These are phyloP conservation scores for Alnus rubra DNA, from an alignment of 306 rosid genomes.

Conservation along the genomic window DNA sequence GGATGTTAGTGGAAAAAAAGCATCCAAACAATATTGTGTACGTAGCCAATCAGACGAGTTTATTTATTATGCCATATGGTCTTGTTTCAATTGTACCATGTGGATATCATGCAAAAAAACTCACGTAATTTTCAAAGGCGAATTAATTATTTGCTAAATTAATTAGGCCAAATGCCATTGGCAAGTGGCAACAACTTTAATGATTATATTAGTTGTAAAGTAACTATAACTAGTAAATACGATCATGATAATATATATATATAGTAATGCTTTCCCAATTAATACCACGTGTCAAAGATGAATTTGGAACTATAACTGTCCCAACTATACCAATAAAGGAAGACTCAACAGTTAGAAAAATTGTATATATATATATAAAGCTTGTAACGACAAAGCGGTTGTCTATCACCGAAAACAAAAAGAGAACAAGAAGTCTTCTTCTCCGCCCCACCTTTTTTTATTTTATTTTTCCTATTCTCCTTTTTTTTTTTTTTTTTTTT, in stretches of 20 bases:
- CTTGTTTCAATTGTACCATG: not conserved
- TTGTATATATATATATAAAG: no score
- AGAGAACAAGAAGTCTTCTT: no score
- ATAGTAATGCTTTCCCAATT: no score
- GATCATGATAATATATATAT: not conserved
- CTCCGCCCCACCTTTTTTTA: no score
- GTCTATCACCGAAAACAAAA: no score
- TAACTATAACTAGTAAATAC: not conserved
- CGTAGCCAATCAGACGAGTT: not conserved
- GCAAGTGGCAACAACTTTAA: not conserved
- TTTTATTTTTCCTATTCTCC: no score
- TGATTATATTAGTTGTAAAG: no score
- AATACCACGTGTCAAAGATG: not conserved
- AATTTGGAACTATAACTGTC: no score
- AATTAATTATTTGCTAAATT: not conserved
- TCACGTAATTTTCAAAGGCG: not conserved
- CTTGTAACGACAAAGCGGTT: no score
- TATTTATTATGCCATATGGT: not conserved
- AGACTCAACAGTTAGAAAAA: no score
- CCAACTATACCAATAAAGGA: no score
- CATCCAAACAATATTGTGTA: not conserved
- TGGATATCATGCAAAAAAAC: not conserved
- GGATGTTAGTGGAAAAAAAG: not conserved
- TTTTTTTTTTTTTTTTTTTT: no score
- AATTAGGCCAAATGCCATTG: not conserved